Base-by-base conservation (phyloP, 176 grass and related monocot species). In the Zea luxurians region DNA sequence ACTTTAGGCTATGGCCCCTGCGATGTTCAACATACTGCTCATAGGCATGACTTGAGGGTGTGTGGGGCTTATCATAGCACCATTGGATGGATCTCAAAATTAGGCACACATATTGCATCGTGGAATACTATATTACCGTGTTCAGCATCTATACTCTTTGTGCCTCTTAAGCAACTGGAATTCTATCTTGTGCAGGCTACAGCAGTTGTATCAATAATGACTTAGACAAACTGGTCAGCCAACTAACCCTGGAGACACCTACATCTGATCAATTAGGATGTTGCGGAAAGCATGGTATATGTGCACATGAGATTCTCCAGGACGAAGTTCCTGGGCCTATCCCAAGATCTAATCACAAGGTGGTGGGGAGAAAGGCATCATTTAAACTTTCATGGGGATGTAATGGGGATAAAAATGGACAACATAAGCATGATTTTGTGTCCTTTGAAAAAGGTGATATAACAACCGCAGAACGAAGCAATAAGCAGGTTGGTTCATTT, bases 381-480 rank as follows among this genome's bases (percentile, higher is more conserved):
- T 91, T 91, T 83, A 88, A 50, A 76, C 89, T 91, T 86, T 81
- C 86, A 64, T 99, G 96, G 96, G 96, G 96, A 91, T 96, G 80
- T 71, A 87, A 96, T 88, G 96, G 96, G n/a, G 82, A 99, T 13
- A 90, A 96, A 79, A 99, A 84, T 66, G 96, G 90, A 2, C 88
- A 96, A 69, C 96, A 93, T 67, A 99, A 93, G 84, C 96, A 87
- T 89, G 96, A 96, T 48, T 87, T 99, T 88, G 96, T 99, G 43
- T 99, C 96, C n/a, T 99, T 99, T 61, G 96, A 96, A 81, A 93
- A 92, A 79, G 92, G 96, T 86, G 90, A 99, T 59, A 99, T 99
- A 74, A 99, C 88, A 76, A 99, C 96, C 48, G 96, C 96, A 59
- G 92, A 94, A 59, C 88, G 96, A 68, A 96, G 96, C 82, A 99